These are phyloP conservation scores for Chrysoporthe deuterocubensis DNA, from an alignment of 2,329 filamentous ascomycete genomes.

Conservation along the genomic window DNA sequence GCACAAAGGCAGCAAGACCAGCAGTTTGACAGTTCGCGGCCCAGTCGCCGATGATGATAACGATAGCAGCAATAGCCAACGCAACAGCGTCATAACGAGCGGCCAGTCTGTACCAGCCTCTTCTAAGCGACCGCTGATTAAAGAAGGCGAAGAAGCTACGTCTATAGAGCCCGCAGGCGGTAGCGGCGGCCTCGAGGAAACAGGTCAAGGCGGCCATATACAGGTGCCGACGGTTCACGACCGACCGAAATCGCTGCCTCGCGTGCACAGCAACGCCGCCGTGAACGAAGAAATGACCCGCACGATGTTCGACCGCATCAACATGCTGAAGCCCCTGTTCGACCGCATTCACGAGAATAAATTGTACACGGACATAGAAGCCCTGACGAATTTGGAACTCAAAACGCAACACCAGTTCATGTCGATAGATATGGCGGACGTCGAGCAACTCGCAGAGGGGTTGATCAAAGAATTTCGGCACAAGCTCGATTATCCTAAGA, in stretches of 20 bases:
- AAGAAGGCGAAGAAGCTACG: neutral
- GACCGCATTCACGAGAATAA: conserved; percentile 1
- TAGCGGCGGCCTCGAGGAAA: neutral
- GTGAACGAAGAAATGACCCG: neutral
- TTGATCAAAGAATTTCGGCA: neutral
- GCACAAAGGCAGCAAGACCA: too few relatives aligned
- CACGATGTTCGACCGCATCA: too few relatives aligned
- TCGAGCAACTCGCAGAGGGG: neutral
- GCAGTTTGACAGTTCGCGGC: too few relatives aligned
- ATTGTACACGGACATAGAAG: neutral
- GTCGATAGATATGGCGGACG: neutral
- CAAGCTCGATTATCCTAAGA: neutral
- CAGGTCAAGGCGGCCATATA: too few relatives aligned
- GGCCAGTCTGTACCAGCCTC: neutral
- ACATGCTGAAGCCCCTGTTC: conserved; percentile 6
- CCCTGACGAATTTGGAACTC: neutral
- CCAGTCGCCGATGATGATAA: too few relatives aligned
- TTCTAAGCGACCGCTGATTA: neutral
- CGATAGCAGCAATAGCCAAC: neutral
- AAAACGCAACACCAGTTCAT: neutral
- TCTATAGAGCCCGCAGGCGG: neutral
- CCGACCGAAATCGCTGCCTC: neutral
- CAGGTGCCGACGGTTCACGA: neutral
- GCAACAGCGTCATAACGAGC: neutral
- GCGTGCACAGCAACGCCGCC: too few relatives aligned